Base-by-base conservation (phyloP, 1,284 basidiomycete species). In the Ustilago tritici region DNA sequence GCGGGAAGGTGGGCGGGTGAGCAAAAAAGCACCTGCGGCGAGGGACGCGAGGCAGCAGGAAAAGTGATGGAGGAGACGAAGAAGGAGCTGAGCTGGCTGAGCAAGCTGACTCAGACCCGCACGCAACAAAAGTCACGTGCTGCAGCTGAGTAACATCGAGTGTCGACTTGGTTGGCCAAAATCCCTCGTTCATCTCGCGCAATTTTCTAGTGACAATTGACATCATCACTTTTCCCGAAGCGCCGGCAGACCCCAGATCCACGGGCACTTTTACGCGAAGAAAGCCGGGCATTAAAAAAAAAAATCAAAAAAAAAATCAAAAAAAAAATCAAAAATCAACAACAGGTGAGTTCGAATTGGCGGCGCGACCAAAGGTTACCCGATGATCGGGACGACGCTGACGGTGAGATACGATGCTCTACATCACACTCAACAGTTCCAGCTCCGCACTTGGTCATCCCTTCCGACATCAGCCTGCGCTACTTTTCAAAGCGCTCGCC, bases 191-290 rank as follows among this genome's bases (percentile, higher is more conserved):
- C n/a, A 19, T 46, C 43, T 46, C 43, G 23, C 19, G 43, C 43
- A 46, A 46, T 46, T 19, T 46, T 28, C 14, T 46, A 1, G 1
- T 7, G 11, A 46, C 43, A 46, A 46, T n/a, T 19, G n/a, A 46
- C 23, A 19, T 19, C 36, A 46, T 15, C 43, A 41, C n/a, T 46
- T 46, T 46, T 46, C 43, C 43, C 43, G 43, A 46, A 46, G 43
- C 43, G 43, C 43, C 43, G 43, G 43, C 4, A n/a, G 6, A 46
- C 4, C 10, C 5, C 40, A 15, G 15, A 12, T 17, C 14, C 40
- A 41, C 40, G 40, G 40, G 2, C 11, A 15, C 40, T 41, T 41
- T 41, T 41, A 15, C 9, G 40, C 40, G 40, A 41, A 15, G 40
- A 41, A 41, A 41, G 17, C 40, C 10, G 40, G 40, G 40, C 40